Conservation (phyloP, 2,329 filamentous ascomycete species). For the Diaporthe sp. region DNA sequence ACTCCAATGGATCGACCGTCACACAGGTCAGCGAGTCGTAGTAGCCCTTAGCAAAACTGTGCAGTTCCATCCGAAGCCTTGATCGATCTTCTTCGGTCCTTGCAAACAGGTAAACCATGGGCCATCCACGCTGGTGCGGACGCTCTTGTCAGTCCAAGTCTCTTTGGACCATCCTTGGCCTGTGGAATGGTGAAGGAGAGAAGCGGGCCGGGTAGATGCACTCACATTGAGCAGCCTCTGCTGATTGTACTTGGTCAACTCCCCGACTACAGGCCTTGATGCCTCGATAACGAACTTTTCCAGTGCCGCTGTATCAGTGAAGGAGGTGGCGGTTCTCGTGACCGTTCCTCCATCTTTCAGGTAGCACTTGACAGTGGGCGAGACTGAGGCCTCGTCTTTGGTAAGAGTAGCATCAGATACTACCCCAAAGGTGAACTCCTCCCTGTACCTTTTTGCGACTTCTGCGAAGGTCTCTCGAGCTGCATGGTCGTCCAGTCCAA, state of each 20-base stretch:
- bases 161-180: neutral
- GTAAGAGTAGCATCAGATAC: slow-evolving; percentile 42
- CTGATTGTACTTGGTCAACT: slow-evolving; percentile 51
- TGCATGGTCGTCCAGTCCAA: slow-evolving; percentile 44
- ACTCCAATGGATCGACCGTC: slow-evolving; percentile 53
- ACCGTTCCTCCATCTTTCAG: slow-evolving; percentile 49
- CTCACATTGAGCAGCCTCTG: slow-evolving; percentile 53
- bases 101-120: slow-evolving; percentile 56
- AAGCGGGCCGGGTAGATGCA: neutral
- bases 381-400: slow-evolving; percentile 40
- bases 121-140: slow-evolving; percentile 50
- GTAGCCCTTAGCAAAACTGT: slow-evolving; percentile 51
- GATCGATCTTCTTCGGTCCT: slow-evolving; percentile 48
- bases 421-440: slow-evolving; percentile 54
- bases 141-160: slow-evolving; percentile 8
- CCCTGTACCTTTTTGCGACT: slow-evolving; percentile 47
- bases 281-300: slow-evolving; percentile 48
- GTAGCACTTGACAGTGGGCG: slow-evolving; percentile 49
- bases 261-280: slow-evolving; percentile 50
- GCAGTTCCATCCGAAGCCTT: slow-evolving; percentile 48
- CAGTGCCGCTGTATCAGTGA: slow-evolving; percentile 44
- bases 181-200: neutral
- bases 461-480: slow-evolving; percentile 45
- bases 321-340: slow-evolving; percentile 42
- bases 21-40: slow-evolving; percentile 53